Percentiles rank a stretch among this genome's conserved stretches.
Evolutionary conservation across 2,329 filamentous ascomycete species (phyloP).

Genomic region (Cadophora sp.): DNA sequence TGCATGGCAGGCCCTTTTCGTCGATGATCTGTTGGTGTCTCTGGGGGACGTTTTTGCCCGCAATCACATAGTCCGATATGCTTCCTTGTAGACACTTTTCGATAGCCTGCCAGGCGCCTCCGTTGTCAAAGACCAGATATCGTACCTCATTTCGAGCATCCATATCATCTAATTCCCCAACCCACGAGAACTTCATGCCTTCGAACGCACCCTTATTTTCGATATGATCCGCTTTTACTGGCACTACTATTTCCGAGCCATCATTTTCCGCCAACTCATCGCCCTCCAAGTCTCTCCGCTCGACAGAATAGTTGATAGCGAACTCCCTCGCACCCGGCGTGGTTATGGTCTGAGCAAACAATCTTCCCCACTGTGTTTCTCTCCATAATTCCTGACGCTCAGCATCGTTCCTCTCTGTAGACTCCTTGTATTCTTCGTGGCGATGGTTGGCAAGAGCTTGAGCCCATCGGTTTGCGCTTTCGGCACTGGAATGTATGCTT

Average conservation of each 20-base stretch:
- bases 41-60: background rate
- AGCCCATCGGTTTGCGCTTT: conserved; percentile 6
- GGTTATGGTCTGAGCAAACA: background rate
- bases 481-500: background rate
- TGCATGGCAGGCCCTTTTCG: background rate
- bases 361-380: background rate
- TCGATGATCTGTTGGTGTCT: background rate
- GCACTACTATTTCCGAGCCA: background rate
- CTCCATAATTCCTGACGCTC: background rate
- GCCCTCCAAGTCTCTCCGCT: background rate
- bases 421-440: background rate
- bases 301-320: background rate
- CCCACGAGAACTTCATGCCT: background rate
- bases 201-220: background rate
- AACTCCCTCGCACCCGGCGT: background rate
- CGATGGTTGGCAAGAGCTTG: conserved; percentile 1
- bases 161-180: conserved; percentile 3
- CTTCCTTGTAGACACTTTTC: background rate
- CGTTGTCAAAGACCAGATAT: conserved; percentile 2
- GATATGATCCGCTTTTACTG: background rate
- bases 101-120: background rate
- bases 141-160: background rate
- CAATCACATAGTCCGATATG: background rate
- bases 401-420: background rate
- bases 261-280: background rate